These are phyloP conservation scores for Termitomyces sp. DNA, from an alignment of 768 basidiomycete species.

Conservation along the genomic window DNA sequence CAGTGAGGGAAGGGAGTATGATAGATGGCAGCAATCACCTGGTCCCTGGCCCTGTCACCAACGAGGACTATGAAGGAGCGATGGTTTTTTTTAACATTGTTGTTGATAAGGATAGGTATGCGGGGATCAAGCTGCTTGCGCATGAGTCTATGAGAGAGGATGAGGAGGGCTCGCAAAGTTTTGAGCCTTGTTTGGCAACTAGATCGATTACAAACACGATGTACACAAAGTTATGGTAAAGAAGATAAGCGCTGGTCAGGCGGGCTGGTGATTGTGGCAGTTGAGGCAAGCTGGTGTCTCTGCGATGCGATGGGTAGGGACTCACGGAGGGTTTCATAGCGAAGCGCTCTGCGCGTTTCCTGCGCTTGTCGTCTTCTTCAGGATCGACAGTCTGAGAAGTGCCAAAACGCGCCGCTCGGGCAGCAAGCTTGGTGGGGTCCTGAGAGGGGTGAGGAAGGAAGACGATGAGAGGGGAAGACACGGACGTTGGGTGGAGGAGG, in stretches of 20 bases:
- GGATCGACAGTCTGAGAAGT: constrained; percentile 33
- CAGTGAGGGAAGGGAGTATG: neutral
- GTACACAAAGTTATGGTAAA: neutral
- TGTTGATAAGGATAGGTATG: constrained; percentile 86
- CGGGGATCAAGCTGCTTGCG: constrained; percentile 89
- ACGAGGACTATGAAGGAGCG: constrained; percentile 95
- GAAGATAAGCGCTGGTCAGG: neutral
- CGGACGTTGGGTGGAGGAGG: constrained; percentile 18
- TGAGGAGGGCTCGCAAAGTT: neutral
- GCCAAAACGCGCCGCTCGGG: constrained; percentile 56
- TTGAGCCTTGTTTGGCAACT: constrained; percentile 5
- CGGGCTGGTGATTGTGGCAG: neutral
- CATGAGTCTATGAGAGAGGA: constrained; percentile 32
- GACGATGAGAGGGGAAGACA: neutral
- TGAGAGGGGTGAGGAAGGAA: constrained; percentile 15
- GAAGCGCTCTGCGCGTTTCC: constrained; percentile 64
- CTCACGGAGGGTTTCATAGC: constrained; percentile 13
- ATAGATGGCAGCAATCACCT: constrained; percentile 45
- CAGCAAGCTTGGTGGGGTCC: constrained; percentile 44
- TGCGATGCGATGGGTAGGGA: neutral
- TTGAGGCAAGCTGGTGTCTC: neutral
- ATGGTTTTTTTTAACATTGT: constrained; percentile 91
- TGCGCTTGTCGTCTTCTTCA: constrained; percentile 53
- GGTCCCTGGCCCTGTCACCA: constrained; percentile 90
- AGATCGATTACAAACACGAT: constrained; percentile 4